phyloP scores from a whole-genome alignment of 805 yeast species.

The Saccharomycopsis schoenii region DNA sequence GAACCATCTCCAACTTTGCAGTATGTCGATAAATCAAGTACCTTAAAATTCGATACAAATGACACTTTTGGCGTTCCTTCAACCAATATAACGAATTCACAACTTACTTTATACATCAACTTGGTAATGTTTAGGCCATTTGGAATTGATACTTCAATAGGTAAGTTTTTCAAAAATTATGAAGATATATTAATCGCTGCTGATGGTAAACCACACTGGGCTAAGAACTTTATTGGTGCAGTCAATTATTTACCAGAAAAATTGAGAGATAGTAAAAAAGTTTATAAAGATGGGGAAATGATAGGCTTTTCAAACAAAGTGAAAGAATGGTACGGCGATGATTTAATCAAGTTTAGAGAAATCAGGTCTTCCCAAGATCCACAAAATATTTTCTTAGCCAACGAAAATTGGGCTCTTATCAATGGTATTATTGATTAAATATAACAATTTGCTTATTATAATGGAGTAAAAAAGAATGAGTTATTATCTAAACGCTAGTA shows the following conservation, averaged over 20 bases:
- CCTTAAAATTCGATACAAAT: neutral
- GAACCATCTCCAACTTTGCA: slow-evolving; percentile 67
- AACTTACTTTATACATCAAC: slow-evolving; percentile 76
- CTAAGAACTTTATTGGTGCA: slow-evolving; percentile 80
- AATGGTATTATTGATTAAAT: slow-evolving; percentile 51
- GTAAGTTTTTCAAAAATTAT: slow-evolving; percentile 74
- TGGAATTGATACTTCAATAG: slow-evolving; percentile 57
- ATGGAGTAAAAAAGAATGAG: neutral
- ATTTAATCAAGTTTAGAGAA: slow-evolving; percentile 48
- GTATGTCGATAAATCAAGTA: slow-evolving; percentile 2
- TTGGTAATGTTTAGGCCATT: slow-evolving; percentile 98
- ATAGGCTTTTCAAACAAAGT: slow-evolving; percentile 64
- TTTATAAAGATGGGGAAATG: slow-evolving; percentile 57
- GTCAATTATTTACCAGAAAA: slow-evolving; percentile 23
- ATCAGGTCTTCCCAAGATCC: slow-evolving; percentile 71
- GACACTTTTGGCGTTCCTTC: slow-evolving; percentile 25
- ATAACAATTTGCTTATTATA: too few relatives aligned
- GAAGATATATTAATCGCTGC: slow-evolving; percentile 68
- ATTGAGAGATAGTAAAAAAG: slow-evolving; percentile 25
- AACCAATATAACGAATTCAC: slow-evolving; percentile 53
- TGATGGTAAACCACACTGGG: slow-evolving; percentile 98
- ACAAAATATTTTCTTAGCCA: slow-evolving; percentile 66
- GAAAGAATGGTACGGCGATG: slow-evolving; percentile 72
- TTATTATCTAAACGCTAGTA: too few relatives aligned
- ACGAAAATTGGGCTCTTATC: slow-evolving; percentile 68